Evolutionary conservation across 371 early-diverging fungal genomes (phyloP), one percentile per base, ranked within the genome.

Genomic region (Haplosporangium sp.): DNA sequence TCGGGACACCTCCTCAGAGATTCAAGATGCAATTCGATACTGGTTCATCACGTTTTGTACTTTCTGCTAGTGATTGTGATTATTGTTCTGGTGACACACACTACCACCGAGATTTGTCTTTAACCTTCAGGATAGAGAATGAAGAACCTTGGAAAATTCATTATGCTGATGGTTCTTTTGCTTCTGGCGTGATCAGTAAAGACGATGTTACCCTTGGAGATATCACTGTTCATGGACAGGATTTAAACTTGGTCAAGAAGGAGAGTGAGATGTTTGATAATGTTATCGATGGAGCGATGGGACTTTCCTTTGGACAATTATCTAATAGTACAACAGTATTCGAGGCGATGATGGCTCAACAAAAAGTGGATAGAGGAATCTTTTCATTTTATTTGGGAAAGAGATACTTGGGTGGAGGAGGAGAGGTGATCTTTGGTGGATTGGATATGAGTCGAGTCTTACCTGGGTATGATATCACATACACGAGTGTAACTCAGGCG

Each of bases 1-100:
- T 91, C 9, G 92, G 92, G 63, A 74, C 79, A 15, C 90, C 50
- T 50, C 50, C 50, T 10, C 50, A 50, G 17, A 5, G 15, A 4
- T 50, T 91, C 74, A 74, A 70, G 64, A 83, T 92, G 9, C 74
- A 90, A 52, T 88, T 92, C 20, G 92, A 92, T 64, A 92, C 90
- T 8, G 90, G 90, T 15, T 88, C 88, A 10, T 83, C 88, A n/a
- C 82, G 87, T 57, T 86, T 87, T n/a, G 87, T 89, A 85, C 76
- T 90, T 20, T 83, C 86, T 4, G 74, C 85, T 45, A 72, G 81
- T 40, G 68, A 82, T n/a, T 89, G 89, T 53, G 62, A 65, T 9
- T 85, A 85, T 15, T 91, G 91, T 65, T 67, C 86, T 4, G 87
- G 87, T 57, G 86, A 86, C 10, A 88, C 86, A 75, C 86, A 82